Evolutionary conservation across 208 protist species (phyloP).

Genomic region (Phytomonas sp.): DNA sequence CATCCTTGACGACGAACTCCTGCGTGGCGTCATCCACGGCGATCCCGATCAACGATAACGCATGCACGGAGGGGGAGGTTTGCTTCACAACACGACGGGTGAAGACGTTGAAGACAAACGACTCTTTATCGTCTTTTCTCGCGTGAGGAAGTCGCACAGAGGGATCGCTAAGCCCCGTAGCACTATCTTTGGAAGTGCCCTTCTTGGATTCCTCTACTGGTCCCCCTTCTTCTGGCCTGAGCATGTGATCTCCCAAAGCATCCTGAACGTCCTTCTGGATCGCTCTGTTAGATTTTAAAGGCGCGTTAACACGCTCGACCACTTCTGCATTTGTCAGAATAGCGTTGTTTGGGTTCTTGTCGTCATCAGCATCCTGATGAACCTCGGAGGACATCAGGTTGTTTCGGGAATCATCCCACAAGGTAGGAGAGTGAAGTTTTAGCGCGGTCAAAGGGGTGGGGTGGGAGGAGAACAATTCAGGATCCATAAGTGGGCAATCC

Average conservation of each 20-base stretch:
- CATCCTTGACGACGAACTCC: constrained; percentile 37
- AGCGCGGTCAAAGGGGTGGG: constrained; percentile 4
- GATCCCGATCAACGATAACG: constrained; percentile 55
- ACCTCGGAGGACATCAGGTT: neutral
- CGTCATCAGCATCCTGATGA: neutral
- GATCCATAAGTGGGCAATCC: constrained; percentile 36
- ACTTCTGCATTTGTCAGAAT: neutral
- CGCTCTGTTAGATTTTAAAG: neutral
- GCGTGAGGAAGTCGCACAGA: neutral
- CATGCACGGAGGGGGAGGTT: constrained; percentile 29
- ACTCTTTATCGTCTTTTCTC: neutral
- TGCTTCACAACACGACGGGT: constrained; percentile 59
- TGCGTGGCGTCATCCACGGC: constrained; percentile 28
- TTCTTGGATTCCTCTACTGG: constrained; percentile 3
- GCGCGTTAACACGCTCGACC: neutral
- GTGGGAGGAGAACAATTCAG: constrained; percentile 12
- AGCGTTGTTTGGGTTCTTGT: neutral
- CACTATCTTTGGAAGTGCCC: neutral
- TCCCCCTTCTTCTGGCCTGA: neutral
- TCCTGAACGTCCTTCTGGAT: constrained; percentile 11
- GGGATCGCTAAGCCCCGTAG: neutral
- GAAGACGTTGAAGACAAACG: constrained; percentile 78
- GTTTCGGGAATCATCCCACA: neutral
- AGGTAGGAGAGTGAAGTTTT: neutral
- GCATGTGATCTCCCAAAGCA: neutral